Evolutionary conservation across 169 alveolate species (phyloP), one percentile per base, ranked within the genome.

Genomic region (Plasmodium sp.): DNA sequence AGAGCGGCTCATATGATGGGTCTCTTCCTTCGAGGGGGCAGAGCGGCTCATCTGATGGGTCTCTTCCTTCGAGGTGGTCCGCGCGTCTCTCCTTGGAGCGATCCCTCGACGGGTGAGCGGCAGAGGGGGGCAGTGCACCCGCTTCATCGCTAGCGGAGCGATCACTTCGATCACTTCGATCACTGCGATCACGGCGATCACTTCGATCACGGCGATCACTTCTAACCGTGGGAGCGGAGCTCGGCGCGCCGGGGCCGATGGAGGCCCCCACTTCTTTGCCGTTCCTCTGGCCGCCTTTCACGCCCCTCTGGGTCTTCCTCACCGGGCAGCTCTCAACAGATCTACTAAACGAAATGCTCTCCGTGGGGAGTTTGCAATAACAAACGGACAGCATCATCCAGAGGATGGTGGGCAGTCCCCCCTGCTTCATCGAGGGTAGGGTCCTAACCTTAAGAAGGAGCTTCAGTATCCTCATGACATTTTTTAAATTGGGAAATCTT

Each of bases 331-430:
- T 27, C n/a, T 18, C 43, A 9, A 4, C 39, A 67, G 77, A 27
- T 2, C 6, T 31, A 67, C 43, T 22, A 67, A 18, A 27, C 2
- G 36, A 27, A 27, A 16, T 67, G 39, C n/a, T 22, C 39, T 22
- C 77, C 14, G 27, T 67, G 14, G 33, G 56, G 18, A 92, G 56
- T 45, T 74, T 92, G 56, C 95, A 92, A 82, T 92, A 92, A 34
- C 67, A 75, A 7, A 92, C 92, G 3, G 82, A 97, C 36, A 98
- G 95, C 83, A 97, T 93, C 98, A 97, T 96, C 99, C 99, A 98
- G 33, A 97, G 95, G 56, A 98, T 97, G 54, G 98, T 95, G 14
- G 99, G 99, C 36, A 98, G 97, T 43, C 99, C 99, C 2, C 99
- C 99, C 83, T 97, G 99, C 81, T 96, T 97, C 97, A 97, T 97